Base-by-base conservation (phyloP, 176 grass and related monocot species). In the Carex pumila region DNA sequence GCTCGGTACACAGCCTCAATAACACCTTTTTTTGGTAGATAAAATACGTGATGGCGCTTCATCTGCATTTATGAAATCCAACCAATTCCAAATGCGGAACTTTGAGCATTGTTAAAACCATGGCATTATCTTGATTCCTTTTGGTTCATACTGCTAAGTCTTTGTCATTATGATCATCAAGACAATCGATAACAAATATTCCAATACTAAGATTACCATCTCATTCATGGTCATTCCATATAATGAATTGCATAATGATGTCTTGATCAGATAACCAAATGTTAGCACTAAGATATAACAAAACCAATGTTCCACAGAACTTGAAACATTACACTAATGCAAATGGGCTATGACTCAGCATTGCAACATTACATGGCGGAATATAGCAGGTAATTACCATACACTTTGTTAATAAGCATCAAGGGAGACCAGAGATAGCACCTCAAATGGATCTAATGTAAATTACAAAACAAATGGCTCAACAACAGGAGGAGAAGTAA, bases 31-130 rank as follows among this genome's bases (percentile, higher is more conserved):
- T 87, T 83, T 71, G 76, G 81, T 88, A 86, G 87, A 91, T 85
- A 80, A 84, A 89, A 83, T 55, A 62, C 86, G 86, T 83, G 88
- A 86, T 86, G 83, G 82, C 88, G 90, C 84, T 89, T 88, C 89
- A 84, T 92, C 93, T 92, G 88, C 90, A 90, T 90, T 90, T 87
- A 78, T 59, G 84, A 92, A 87, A 92, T 85, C 84, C 82, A 89
- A 80, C 93, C 90, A 95, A 94, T 88, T 94, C 89, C 92, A 91
- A 87, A 87, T 89, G 61, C 89, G 87, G 84, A 87, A 92, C 86
- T 89, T 87, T 92, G 88, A 92, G 85, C 87, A 88, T 83, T 84
- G 88, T 85, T 77, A 86, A 90, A 81, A 85, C 86, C 86, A 4
- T 62, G 90, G 75, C 89, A 94, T 87, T 83, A 83, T 86, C 83